phyloP scores from a whole-genome alignment of 2,329 filamentous ascomycete species.

The Corynespora cassiicola region DNA sequence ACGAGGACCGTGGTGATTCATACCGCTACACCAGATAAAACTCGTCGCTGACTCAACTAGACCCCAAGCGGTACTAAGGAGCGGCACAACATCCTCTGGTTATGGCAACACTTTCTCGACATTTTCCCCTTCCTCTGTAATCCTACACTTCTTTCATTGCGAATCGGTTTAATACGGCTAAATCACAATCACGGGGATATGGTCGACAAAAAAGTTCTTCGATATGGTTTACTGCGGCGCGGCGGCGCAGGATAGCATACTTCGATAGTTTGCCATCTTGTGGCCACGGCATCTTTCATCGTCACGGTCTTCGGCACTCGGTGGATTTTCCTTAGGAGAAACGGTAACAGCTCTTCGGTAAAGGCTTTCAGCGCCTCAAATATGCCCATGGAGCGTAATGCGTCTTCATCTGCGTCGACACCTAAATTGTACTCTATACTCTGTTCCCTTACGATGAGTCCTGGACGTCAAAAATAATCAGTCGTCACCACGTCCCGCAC shows the following conservation, averaged over 20 bases:
- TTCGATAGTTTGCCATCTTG: conserved; percentile 40
- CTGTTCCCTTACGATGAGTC: conserved; percentile 44
- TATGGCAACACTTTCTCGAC: conserved; percentile 29
- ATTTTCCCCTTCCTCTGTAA: conserved; percentile 14
- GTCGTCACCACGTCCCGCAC: conserved; percentile 43
- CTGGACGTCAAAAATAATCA: conserved; percentile 45
- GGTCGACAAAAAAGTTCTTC: conserved; percentile 36
- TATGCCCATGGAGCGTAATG: conserved; percentile 41
- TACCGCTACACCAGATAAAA: conserved; percentile 53
- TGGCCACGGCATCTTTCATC: conserved; percentile 37
- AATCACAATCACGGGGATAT: too few species aligned
- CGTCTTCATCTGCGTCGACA: conserved; percentile 47
- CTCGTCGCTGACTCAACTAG: conserved; percentile 40
- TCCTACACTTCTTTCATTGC: conserved; percentile 39
- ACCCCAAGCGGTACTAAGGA: conserved; percentile 45
- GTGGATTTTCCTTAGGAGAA: conserved; percentile 51
- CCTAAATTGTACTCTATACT: conserved; percentile 53
- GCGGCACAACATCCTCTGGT: conserved; percentile 27
- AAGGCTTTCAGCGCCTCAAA: conserved; percentile 44
- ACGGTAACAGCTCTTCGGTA: conserved; percentile 46
- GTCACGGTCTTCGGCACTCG: conserved; percentile 44
- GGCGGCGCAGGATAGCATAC: conserved; percentile 40
- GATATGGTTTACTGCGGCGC: conserved; percentile 45
- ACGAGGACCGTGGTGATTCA: conserved; percentile 49
- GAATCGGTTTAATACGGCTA: conserved; percentile 47